Conservation (phyloP, 495 filamentous ascomycete species). For the Gamarada debralockiae region DNA sequence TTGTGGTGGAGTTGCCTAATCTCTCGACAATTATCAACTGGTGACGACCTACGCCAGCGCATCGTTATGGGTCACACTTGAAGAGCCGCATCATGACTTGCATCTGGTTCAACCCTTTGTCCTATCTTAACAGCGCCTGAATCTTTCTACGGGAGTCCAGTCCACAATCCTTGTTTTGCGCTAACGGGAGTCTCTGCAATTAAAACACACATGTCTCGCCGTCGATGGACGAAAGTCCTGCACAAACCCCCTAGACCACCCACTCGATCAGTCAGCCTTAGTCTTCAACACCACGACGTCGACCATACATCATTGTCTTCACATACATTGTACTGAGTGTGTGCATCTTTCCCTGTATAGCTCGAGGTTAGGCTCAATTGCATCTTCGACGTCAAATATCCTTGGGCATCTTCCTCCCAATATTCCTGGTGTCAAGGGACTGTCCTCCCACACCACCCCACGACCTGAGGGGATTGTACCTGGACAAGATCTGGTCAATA, state of each 20-base stretch:
- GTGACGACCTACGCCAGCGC: slow-evolving; percentile 86
- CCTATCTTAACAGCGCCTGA: slow-evolving; percentile 27
- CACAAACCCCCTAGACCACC: slow-evolving; percentile 25
- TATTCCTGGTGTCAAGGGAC: slow-evolving; percentile 16
- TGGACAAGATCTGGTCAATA: slow-evolving; percentile 14
- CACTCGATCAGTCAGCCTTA: slow-evolving; percentile 26
- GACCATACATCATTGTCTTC: slow-evolving; percentile 20
- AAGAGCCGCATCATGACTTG: slow-evolving; percentile 59
- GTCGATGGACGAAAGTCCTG: slow-evolving; percentile 31
- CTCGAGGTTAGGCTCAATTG: slow-evolving; percentile 52
- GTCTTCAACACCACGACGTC: slow-evolving; percentile 26
- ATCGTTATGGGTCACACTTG: slow-evolving; percentile 68
- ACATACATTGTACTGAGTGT: slow-evolving; percentile 22
- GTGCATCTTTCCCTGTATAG: slow-evolving; percentile 27
- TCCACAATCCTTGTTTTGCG: slow-evolving; percentile 29
- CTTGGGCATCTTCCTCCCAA: slow-evolving; percentile 13
- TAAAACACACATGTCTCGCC: slow-evolving; percentile 60
- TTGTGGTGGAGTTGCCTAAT: slow-evolving; percentile 58
- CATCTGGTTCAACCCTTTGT: slow-evolving; percentile 26
- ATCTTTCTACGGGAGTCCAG: slow-evolving; percentile 17
- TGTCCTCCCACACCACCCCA: slow-evolving; percentile 21
- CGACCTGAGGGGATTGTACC: slow-evolving; percentile 16
- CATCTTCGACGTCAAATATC: slow-evolving; percentile 34
- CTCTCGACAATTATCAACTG: slow-evolving; percentile 65
- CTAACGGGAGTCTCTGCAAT: slow-evolving; percentile 50